phyloP scores from a whole-genome alignment of 2,329 filamentous ascomycete genomes.

The Lasiodiplodia hormozganensis region DNA sequence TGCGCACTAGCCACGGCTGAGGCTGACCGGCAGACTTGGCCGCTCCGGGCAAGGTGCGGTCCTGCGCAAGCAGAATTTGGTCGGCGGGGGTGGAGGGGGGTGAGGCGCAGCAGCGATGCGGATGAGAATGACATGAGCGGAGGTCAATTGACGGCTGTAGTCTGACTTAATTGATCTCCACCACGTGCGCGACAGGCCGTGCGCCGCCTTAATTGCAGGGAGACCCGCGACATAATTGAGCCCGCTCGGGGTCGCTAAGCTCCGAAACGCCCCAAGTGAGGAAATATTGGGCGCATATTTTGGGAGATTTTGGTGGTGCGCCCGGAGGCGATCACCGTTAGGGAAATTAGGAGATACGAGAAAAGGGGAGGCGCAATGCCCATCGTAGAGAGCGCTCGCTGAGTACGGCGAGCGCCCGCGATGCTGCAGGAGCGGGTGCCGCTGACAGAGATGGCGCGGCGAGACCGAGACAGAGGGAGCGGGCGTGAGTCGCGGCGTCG shows the following conservation, averaged over 20 bases:
- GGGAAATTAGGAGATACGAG: constrained; percentile 27
- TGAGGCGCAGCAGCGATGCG: constrained; percentile 25
- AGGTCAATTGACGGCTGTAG: constrained; percentile 16
- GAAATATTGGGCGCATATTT: constrained; percentile 22
- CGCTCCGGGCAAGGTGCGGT: constrained; percentile 15
- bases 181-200: constrained; percentile 23
- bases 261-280: constrained; percentile 19
- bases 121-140: constrained; percentile 27
- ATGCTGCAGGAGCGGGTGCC: background rate
- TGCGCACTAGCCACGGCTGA: constrained; percentile 29
- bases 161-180: constrained; percentile 22
- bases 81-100: constrained; percentile 18
- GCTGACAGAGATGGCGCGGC: constrained; percentile 13
- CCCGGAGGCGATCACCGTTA: constrained; percentile 12
- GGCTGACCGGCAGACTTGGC: constrained; percentile 24
- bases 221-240: constrained; percentile 15
- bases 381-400: background rate
- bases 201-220: constrained; percentile 10
- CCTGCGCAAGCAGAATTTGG: constrained; percentile 16
- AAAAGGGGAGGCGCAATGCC: constrained; percentile 23
- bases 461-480: constrained; percentile 8
- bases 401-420: background rate
- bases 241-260: constrained; percentile 3
- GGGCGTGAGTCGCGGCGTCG: constrained; percentile 9
- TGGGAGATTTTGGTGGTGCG: constrained; percentile 19